These are phyloP conservation scores for Geosiphon pyriformis DNA, from an alignment of 192 early-diverging fungal genomes.

Conservation along the genomic window DNA sequence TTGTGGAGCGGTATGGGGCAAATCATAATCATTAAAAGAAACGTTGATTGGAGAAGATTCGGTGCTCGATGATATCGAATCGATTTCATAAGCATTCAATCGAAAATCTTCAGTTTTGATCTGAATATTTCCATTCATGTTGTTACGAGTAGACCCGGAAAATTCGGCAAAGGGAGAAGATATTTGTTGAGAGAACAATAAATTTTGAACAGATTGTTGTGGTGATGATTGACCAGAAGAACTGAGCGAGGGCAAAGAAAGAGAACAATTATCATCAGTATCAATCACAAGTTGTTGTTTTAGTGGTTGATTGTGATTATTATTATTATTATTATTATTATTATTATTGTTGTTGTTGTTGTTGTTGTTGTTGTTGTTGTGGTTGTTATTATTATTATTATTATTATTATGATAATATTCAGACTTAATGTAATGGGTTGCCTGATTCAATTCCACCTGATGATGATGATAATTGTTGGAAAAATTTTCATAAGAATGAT, in stretches of 20 bases:
- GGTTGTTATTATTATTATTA: too few species aligned
- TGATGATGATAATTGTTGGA: too few species aligned
- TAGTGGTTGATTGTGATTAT: too few species aligned
- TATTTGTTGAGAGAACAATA: too few species aligned
- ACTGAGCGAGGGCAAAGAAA: background rate
- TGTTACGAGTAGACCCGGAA: background rate
- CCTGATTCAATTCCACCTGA: too few species aligned
- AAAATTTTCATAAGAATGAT: too few species aligned
- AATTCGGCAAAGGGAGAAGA: background rate
- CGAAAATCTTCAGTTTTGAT: constrained; percentile 20
- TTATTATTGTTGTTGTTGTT: too few species aligned
- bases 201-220: background rate
- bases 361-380: too few species aligned
- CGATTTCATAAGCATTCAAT: background rate
- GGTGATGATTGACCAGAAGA: constrained; percentile 4
- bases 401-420: too few species aligned
- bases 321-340: too few species aligned
- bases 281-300: background rate
- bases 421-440: too few species aligned
- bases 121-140: constrained; percentile 1
- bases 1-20: background rate
- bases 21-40: constrained; percentile 11
- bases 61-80: background rate
- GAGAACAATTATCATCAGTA: background rate
- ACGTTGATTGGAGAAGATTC: constrained; percentile 11